Evolutionary conservation across 768 basidiomycete genomes (phyloP).

Genomic region (Gymnopilus dilepis): DNA sequence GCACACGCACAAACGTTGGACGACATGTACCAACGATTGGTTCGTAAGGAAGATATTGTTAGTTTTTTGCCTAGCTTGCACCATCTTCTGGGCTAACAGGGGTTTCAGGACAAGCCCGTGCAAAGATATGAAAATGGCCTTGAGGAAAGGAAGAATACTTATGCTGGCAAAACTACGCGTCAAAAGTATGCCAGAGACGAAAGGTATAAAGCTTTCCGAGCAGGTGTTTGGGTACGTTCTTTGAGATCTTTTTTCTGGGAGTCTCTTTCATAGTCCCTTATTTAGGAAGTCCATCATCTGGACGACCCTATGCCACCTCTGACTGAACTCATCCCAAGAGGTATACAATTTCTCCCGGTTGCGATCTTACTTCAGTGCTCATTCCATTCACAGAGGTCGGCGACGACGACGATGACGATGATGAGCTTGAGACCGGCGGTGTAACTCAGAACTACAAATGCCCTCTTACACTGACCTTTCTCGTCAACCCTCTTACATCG

Average conservation of each 20-base stretch:
- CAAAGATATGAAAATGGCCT: conserved; percentile 57
- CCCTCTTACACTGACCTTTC: conserved; percentile 71
- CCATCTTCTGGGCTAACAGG: too few relatives aligned
- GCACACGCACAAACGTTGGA: conserved; percentile 59
- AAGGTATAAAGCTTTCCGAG: conserved; percentile 65
- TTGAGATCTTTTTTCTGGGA: conserved; percentile 2
- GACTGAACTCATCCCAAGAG: conserved; percentile 71
- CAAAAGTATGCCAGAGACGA: conserved; percentile 78
- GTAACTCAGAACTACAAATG: conserved; percentile 84
- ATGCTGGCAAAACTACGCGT: conserved; percentile 66
- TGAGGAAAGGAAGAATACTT: conserved; percentile 46
- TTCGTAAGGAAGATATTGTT: conserved; percentile 64
- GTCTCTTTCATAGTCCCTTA: not conserved
- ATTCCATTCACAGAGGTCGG: conserved; percentile 64
- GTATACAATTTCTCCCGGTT: conserved; percentile 38
- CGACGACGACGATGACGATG: conserved; percentile 83
- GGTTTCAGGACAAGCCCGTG: conserved; percentile 60
- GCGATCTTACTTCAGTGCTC: not conserved
- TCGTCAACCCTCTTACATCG: conserved; percentile 84
- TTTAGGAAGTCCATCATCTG: conserved; percentile 70
- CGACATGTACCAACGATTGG: conserved; percentile 60
- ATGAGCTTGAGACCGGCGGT: conserved; percentile 89
- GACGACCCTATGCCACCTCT: conserved; percentile 78
- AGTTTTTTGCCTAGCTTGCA: too few relatives aligned
- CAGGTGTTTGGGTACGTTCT: conserved; percentile 66